These are phyloP conservation scores for Afroboletus lepidellus DNA, from an alignment of 1,284 basidiomycete genomes.

Conservation along the genomic window DNA sequence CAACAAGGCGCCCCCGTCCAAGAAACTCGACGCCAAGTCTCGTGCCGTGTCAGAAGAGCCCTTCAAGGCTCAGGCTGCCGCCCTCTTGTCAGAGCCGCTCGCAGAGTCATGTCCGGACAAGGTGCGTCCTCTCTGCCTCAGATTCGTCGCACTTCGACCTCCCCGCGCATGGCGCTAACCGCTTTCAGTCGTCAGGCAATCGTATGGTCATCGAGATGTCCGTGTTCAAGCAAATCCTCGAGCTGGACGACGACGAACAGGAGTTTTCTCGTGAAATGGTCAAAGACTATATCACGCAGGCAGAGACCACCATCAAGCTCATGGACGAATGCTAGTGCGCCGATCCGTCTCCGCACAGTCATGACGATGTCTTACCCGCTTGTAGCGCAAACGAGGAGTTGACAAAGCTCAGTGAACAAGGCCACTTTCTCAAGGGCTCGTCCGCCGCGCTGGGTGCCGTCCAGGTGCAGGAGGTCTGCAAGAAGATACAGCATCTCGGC, in stretches of 20 bases:
- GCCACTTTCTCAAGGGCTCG: constrained; percentile 94
- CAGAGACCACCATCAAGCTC: constrained; percentile 67
- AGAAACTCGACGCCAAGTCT: constrained; percentile 34
- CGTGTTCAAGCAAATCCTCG: constrained; percentile 82
- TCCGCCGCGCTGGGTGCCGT: constrained; percentile 86
- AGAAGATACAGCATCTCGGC: constrained; percentile 88
- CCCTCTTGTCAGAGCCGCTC: constrained; percentile 12
- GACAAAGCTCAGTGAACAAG: constrained; percentile 66
- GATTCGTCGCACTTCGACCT: background rate
- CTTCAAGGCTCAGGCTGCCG: constrained; percentile 14
- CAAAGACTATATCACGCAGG: constrained; percentile 79
- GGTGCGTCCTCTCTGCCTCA: constrained; percentile 18
- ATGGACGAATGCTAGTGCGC: constrained; percentile 84
- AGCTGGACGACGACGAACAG: constrained; percentile 77
- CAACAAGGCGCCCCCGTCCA: constrained; percentile 30
- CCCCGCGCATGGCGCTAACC: constrained; percentile 11
- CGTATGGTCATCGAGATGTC: constrained; percentile 65
- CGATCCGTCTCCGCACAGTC: constrained; percentile 9
- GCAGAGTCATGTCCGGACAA: constrained; percentile 28
- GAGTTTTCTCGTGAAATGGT: constrained; percentile 82
- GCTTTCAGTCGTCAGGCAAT: constrained; percentile 12
- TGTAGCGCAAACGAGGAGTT: constrained; percentile 55
- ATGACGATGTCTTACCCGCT: constrained; percentile 14
- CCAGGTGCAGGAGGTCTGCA: constrained; percentile 81
- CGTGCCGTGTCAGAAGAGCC: constrained; percentile 35